These are phyloP conservation scores for Polyporus tsugae DNA, from an alignment of 1,284 basidiomycete species.

Conservation along the genomic window DNA sequence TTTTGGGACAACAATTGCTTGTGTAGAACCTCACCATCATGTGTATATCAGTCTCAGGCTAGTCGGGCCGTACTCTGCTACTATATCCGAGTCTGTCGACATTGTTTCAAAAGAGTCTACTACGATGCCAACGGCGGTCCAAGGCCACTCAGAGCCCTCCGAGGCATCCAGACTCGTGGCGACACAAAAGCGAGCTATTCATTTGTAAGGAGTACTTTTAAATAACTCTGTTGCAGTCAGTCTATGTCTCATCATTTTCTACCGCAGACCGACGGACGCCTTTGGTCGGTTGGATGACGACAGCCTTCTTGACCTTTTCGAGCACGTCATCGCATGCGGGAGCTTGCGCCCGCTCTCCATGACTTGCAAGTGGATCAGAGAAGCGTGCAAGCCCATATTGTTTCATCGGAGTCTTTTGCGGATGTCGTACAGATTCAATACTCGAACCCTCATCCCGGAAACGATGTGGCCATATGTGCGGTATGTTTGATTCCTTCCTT, in stretches of 20 bases:
- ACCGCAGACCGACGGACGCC: neutral
- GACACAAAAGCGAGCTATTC: neutral
- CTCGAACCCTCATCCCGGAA: neutral
- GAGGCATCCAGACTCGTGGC: neutral
- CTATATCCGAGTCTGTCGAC: no score
- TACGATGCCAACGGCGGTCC: no score
- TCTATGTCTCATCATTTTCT: neutral
- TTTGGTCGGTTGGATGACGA: neutral
- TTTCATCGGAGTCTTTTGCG: neutral
- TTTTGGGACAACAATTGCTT: no score
- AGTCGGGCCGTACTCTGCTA: no score
- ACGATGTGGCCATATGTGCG: constrained; percentile 1
- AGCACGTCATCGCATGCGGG: neutral
- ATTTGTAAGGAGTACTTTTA: neutral
- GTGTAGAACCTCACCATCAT: no score
- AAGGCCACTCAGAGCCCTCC: no score
- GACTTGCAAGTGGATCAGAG: constrained; percentile 1
- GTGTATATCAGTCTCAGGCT: no score
- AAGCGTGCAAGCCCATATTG: neutral
- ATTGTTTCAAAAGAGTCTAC: no score
- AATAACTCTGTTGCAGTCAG: neutral
- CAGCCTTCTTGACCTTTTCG: neutral
- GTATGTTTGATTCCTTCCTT: neutral
- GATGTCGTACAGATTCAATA: neutral
- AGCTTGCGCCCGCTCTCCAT: neutral